These are phyloP conservation scores for Ceratopteris richardii DNA, from an alignment of 75 land plant genomes.

Conservation along the genomic window DNA sequence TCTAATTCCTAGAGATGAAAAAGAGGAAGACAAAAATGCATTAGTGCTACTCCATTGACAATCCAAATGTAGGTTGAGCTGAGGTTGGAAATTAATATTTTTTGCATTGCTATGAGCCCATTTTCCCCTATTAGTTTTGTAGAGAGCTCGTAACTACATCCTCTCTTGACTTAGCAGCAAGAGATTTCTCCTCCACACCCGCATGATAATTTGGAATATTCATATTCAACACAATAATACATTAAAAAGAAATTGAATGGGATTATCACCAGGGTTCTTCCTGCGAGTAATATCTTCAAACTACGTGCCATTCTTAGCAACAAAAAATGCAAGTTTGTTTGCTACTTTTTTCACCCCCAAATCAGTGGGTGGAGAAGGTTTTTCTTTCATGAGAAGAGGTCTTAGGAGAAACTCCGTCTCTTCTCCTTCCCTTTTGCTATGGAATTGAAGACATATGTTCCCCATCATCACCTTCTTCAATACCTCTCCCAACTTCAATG, in stretches of 20 bases:
- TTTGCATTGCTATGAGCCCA: conserved; percentile 24
- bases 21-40: no score
- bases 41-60: conserved; percentile 50
- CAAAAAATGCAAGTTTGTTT: conserved; percentile 93
- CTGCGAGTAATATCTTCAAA: conserved; percentile 90
- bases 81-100: conserved; percentile 88
- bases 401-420: no score
- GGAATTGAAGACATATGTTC: conserved; percentile 11
- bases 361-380: conserved; percentile 73
- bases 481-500: conserved; percentile 85
- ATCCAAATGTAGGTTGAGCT: no score
- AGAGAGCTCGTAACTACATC: conserved; percentile 17
- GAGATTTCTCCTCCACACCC: conserved; percentile 61
- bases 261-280: conserved; percentile 90
- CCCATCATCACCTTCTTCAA: conserved; percentile 64
- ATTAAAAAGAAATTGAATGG: conserved; percentile 92
- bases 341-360: conserved; percentile 89
- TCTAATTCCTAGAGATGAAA: no score
- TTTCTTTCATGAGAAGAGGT: background rate
- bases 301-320: conserved; percentile 95
- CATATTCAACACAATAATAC: conserved; percentile 68
- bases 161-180: conserved; percentile 17
- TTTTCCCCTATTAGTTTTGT: conserved; percentile 24
- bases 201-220: conserved; percentile 85
- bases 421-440: background rate